These are phyloP conservation scores for Malassezia arunalokei DNA, from an alignment of 1,284 basidiomycete species.

Conservation along the genomic window DNA sequence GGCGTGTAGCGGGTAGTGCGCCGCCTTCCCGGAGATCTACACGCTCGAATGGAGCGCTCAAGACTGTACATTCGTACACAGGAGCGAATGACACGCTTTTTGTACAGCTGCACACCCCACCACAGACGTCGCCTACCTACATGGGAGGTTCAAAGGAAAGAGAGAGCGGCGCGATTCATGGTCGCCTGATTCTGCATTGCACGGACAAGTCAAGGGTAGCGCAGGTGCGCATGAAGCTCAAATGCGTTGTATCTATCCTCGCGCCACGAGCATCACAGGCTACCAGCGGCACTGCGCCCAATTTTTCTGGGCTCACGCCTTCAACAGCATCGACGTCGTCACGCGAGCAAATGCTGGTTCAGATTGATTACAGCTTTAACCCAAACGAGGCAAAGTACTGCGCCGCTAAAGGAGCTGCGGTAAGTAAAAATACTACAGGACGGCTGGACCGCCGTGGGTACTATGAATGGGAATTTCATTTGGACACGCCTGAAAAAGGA, in stretches of 20 bases:
- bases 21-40: no score
- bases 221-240: conserved; percentile 25
- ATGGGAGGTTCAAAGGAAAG: conserved; percentile 31
- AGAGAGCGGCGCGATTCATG: conserved; percentile 27
- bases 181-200: conserved; percentile 19
- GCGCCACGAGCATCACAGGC: conserved; percentile 19
- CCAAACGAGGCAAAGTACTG: conserved; percentile 11
- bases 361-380: conserved; percentile 23
- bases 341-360: conserved; percentile 21
- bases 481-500: conserved; percentile 20
- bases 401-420: conserved; percentile 2
- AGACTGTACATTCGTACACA: conserved; percentile 12
- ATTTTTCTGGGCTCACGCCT: conserved; percentile 9
- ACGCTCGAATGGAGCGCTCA: background rate
- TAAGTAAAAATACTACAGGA: background rate
- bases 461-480: conserved; percentile 22
- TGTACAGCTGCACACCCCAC: conserved; percentile 17
- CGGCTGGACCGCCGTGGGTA: conserved; percentile 12
- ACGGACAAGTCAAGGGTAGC: conserved; percentile 18
- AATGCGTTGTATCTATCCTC: conserved; percentile 16
- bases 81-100: conserved; percentile 8
- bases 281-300: conserved; percentile 18
- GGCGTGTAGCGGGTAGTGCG: background rate
- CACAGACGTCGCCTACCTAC: conserved; percentile 31
- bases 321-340: conserved; percentile 2